Conservation (phyloP, 148 eudicot species). For the Euryodendron excelsum region DNA sequence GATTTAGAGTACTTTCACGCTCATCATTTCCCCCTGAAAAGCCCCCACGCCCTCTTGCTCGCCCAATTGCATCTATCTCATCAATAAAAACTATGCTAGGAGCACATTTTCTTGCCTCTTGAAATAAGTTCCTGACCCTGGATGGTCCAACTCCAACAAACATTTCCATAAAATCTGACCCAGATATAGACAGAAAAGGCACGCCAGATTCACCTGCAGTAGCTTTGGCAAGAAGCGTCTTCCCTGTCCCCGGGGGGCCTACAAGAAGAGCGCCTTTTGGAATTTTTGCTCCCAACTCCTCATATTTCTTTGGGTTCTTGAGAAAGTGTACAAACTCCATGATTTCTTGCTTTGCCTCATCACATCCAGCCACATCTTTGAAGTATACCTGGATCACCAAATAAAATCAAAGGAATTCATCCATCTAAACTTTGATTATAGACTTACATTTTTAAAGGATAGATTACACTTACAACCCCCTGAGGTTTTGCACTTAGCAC, state of each 20-base stretch:
- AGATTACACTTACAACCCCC: neutral
- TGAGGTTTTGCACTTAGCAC: no score
- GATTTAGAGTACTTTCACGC: conserved; percentile 66
- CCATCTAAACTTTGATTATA: no score
- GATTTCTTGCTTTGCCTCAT: conserved; percentile 70
- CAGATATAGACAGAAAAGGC: conserved; percentile 64
- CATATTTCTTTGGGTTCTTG: conserved; percentile 59
- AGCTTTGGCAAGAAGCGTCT: conserved; percentile 71
- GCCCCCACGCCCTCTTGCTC: conserved; percentile 63
- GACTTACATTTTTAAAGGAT: no score
- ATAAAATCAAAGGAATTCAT: neutral
- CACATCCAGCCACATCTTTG: conserved; percentile 75
- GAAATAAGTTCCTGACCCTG: conserved; percentile 62
- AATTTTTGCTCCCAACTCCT: conserved; percentile 66
- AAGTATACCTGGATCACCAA: conserved; percentile 40
- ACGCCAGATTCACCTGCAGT: conserved; percentile 73
- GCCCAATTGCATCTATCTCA: conserved; percentile 77
- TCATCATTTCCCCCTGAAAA: conserved; percentile 56
- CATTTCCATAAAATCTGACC: conserved; percentile 77
- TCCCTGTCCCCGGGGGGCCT: conserved; percentile 78
- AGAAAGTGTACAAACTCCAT: conserved; percentile 68
- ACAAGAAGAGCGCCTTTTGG: conserved; percentile 73
- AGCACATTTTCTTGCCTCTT: conserved; percentile 61
- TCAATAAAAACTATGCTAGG: conserved; percentile 74
- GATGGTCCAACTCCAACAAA: conserved; percentile 76